phyloP scores from a whole-genome alignment of 176 grass and related monocot species.

The Juncus inflexus region DNA sequence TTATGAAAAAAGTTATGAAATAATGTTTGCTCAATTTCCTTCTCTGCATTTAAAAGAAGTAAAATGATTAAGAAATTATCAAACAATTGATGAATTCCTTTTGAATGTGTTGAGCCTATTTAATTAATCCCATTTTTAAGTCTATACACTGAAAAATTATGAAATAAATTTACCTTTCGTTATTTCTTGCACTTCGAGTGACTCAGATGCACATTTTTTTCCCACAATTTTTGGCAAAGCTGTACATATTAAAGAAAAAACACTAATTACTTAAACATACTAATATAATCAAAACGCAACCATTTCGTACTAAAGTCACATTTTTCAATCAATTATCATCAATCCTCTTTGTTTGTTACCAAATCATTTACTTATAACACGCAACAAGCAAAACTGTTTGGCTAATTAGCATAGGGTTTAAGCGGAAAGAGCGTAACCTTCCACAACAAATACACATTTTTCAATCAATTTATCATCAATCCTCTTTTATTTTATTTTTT shows the following conservation, averaged over 20 bases:
- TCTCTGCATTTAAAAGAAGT: slow-evolving; percentile 8
- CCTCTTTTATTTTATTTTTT: slow-evolving; percentile 6
- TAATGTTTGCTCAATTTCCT: slow-evolving; percentile 25
- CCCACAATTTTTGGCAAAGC: slow-evolving; percentile 24
- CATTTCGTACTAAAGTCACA: not conserved
- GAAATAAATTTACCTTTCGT: not conserved
- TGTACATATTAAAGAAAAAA: slow-evolving; percentile 16
- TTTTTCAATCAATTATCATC: not conserved
- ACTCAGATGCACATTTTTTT: slow-evolving; percentile 15
- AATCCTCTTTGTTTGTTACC: slow-evolving; percentile 11
- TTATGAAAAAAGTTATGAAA: slow-evolving; percentile 37
- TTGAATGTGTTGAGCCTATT: not conserved
- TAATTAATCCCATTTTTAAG: not conserved
- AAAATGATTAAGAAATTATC: not conserved
- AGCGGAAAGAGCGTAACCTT: not conserved
- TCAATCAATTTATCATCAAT: not conserved
- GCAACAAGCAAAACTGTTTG: no score
- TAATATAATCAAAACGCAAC: not conserved
- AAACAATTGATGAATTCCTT: not conserved
- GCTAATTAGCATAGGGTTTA: not conserved
- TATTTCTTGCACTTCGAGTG: not conserved
- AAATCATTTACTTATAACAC: not conserved
- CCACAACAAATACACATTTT: no score
- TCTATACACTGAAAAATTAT: not conserved
- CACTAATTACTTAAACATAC: not conserved